Evolutionary conservation across 2,329 filamentous ascomycete species (phyloP), one percentile per base, ranked within the genome.

Genomic region (Huntiella savannae): DNA sequence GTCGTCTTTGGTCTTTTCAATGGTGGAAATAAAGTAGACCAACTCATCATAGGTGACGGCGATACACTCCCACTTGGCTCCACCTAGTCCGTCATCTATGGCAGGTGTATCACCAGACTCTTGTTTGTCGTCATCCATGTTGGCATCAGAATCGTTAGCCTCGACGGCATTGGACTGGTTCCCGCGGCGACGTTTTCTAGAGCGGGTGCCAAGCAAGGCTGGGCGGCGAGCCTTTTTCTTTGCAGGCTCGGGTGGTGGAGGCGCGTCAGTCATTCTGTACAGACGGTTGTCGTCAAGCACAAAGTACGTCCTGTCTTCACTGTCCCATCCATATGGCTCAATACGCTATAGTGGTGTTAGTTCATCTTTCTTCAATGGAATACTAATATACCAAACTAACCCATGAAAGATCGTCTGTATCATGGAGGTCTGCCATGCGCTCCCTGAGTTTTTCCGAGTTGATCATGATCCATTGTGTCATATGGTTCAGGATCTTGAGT

Each of bases 211-310:
- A 48, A 70, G 75, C n/a, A 6, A n/a, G 13, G 16, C 34, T 16
- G 40, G 8, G 12, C 22, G 33, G 6, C 45, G 11, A 54, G 55
- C 33, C 44, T 53, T 3, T 51, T 49, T 60, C 73, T 77, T 4
- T 70, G 37, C 36, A 2, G 73, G 66, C 57, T 80, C 80, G n/a
- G 69, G 62, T 5, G 75, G 71, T 2, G 73, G 67, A 1, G 76
- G 74, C 19, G 80, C 71, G 50, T 93, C 83, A n/a, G 82, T 85
- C 51, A 81, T 70, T 47, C 87, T 82, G 59, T 98, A 98, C 37
- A 98, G 68, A 51, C 91, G 75, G 55, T 95, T 92, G 59, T 98
- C 91, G 55, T 96, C 88, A 3, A 98, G 71, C 3, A 96, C 79
- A 56, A 81, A 93, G 58, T 96, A 93, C 33, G 77, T 78, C 34